A percentile compares a stretch with the other conserved stretches of the same genome.
phyloP scores from a whole-genome alignment of 2,329 filamentous ascomycete species.

The Boeremia lycopersici region DNA sequence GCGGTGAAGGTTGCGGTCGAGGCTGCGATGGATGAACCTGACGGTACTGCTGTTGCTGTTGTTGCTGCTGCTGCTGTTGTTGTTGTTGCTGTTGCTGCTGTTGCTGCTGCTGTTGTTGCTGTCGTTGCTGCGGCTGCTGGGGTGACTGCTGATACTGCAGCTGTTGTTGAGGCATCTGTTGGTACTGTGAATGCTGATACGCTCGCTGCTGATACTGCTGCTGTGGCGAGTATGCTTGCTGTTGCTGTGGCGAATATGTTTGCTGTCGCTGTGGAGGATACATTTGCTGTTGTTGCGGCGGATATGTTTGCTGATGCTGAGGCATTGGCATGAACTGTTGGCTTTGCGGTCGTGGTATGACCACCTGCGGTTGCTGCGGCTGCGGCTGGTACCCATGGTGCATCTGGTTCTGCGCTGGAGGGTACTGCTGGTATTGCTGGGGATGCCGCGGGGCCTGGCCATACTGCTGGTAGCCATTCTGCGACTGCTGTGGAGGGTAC shows the following conservation, averaged over 20 bases:
- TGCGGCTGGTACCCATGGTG: conserved; percentile 30
- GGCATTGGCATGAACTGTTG: conserved; percentile 34
- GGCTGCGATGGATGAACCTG: not conserved
- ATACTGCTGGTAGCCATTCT: conserved; percentile 38
- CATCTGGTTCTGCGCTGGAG: conserved; percentile 29
- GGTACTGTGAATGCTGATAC: conserved; percentile 19
- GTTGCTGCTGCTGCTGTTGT: not conserved
- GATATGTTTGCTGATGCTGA: conserved; percentile 11
- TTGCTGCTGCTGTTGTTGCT: conserved; percentile 21
- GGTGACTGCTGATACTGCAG: conserved; percentile 21
- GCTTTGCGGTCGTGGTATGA: conserved; percentile 30
- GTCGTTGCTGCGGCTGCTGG: conserved; percentile 26
- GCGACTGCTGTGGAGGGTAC: conserved; percentile 34
- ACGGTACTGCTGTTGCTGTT: not conserved
- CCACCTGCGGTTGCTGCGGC: conserved; percentile 23
- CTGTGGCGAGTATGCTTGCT: conserved; percentile 15
- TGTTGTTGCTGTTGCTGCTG: conserved; percentile 17
- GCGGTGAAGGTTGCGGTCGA: not conserved
- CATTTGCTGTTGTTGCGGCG: conserved; percentile 2
- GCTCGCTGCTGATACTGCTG: conserved; percentile 18
- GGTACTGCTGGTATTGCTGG: conserved; percentile 29
- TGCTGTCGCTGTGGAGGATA: conserved; percentile 5
- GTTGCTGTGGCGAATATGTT: conserved; percentile 15
- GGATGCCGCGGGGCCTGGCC: conserved; percentile 31
- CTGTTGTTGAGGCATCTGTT: conserved; percentile 20